Evolutionary conservation across 164 flowering plant genomes (phyloP).

Genomic region (Amborella trichopoda): DNA sequence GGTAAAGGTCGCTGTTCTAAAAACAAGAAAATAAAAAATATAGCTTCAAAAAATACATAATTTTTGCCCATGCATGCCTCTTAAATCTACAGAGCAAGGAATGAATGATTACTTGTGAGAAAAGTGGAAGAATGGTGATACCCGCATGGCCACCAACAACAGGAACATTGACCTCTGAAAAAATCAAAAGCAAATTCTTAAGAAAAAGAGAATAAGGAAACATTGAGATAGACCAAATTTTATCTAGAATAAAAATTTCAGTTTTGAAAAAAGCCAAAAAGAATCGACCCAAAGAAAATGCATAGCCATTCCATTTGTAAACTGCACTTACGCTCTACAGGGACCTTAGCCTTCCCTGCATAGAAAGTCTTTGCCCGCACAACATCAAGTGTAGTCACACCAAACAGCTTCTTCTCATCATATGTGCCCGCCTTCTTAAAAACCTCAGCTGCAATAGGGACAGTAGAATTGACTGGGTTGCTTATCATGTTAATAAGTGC

Average conservation of each 20-base stretch:
- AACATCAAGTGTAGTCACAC: slow-evolving; percentile 93
- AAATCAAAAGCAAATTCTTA: slow-evolving; percentile 4
- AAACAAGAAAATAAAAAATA: neutral
- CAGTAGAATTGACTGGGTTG: slow-evolving; percentile 97
- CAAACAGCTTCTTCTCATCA: slow-evolving; percentile 79
- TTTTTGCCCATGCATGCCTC: too few species aligned
- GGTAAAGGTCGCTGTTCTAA: too few species aligned
- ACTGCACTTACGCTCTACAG: slow-evolving; percentile 43
- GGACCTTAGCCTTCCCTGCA: slow-evolving; percentile 79
- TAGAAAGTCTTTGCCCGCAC: slow-evolving; percentile 94
- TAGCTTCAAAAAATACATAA: too few species aligned
- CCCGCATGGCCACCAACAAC: slow-evolving; percentile 99
- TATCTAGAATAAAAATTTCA: neutral
- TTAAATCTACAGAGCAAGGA: too few species aligned
- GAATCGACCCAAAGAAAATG: neutral
- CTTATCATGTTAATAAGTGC: slow-evolving; percentile 93
- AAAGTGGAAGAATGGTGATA: slow-evolving; percentile 85
- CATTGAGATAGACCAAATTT: neutral
- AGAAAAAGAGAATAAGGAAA: neutral
- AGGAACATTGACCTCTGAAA: slow-evolving; percentile 90
- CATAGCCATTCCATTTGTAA: neutral
- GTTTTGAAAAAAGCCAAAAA: neutral
- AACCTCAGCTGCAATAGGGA: slow-evolving; percentile 93
- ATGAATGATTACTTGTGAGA: slow-evolving; percentile 55
- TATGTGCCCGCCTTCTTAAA: slow-evolving; percentile 85